These are phyloP conservation scores for Stachybotrys chlorohalonatus DNA, from an alignment of 2,329 filamentous ascomycete genomes.

Conservation along the genomic window DNA sequence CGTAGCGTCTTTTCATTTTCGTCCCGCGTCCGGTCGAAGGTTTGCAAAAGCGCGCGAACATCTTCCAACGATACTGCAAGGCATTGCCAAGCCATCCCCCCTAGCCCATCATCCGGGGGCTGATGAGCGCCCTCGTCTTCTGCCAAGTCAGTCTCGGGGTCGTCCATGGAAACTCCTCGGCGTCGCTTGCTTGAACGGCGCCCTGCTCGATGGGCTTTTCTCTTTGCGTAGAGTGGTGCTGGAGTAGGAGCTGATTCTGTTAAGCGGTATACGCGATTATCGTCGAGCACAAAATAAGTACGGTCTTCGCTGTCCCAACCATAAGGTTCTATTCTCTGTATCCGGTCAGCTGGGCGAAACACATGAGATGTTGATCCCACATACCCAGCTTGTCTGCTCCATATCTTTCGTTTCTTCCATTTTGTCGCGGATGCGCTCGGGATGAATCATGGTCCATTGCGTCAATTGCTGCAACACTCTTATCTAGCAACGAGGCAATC, in stretches of 20 bases:
- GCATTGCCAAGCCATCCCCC: constrained; percentile 82
- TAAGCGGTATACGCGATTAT: constrained; percentile 83
- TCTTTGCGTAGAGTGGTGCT: constrained; percentile 58
- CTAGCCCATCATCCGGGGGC: constrained; percentile 48
- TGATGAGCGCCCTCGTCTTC: constrained; percentile 13
- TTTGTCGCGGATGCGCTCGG: constrained; percentile 76
- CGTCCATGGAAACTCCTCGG: constrained; percentile 35
- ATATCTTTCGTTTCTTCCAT: constrained; percentile 75
- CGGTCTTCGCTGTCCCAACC: constrained; percentile 87
- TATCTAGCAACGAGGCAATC: constrained; percentile 34
- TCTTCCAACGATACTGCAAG: constrained; percentile 74
- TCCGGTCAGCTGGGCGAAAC: constrained; percentile 7
- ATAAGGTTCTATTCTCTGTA: constrained; percentile 65
- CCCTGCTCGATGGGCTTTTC: constrained; percentile 37
- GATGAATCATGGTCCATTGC: constrained; percentile 79
- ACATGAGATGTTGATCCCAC: constrained; percentile 28
- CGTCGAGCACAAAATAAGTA: constrained; percentile 83
- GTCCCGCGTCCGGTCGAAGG: constrained; percentile 68
- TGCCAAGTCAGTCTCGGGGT: constrained; percentile 17
- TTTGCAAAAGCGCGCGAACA: constrained; percentile 61
- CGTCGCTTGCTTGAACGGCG: constrained; percentile 65
- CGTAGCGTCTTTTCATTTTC: constrained; percentile 75
- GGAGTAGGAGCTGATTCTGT: constrained; percentile 61
- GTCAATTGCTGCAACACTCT: constrained; percentile 80
- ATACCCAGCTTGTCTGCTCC: constrained; percentile 78